Percentiles rank a stretch among this genome's conserved stretches.
Conservation (phyloP, 2,329 filamentous ascomycete species). For the Penicillium sp. region DNA sequence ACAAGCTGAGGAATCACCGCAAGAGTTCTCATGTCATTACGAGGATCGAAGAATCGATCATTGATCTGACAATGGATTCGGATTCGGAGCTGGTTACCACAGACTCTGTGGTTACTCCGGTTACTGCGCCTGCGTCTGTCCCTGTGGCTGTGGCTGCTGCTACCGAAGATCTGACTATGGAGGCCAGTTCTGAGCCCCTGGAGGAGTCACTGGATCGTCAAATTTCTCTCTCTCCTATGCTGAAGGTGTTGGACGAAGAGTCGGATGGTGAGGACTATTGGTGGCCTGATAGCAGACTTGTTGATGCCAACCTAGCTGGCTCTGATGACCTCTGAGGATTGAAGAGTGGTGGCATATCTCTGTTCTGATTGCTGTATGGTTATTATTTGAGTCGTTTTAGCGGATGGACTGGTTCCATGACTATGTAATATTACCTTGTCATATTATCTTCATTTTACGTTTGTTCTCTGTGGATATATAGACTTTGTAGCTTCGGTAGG, state of each 20-base stretch:
- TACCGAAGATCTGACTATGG: background rate
- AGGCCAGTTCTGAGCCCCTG: background rate
- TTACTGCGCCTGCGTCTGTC: background rate
- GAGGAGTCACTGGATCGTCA: background rate
- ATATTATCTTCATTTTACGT: background rate
- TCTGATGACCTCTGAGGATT: background rate
- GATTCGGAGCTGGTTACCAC: background rate
- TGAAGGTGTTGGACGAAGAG: slow-evolving; percentile 12
- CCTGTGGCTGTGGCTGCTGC: background rate
- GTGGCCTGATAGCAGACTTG: slow-evolving; percentile 43
- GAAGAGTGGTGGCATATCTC: background rate
- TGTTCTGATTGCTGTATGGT: background rate
- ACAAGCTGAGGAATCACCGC: slow-evolving; percentile 8
- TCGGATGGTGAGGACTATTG: slow-evolving; percentile 43
- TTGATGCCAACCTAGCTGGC: slow-evolving; percentile 37
- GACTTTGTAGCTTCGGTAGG: background rate
- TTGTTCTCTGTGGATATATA: background rate
- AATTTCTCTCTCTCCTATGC: background rate
- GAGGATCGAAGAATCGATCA: slow-evolving; percentile 13
- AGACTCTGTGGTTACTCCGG: background rate
- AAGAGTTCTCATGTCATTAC: slow-evolving; percentile 11
- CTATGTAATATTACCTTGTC: slow-evolving; percentile 5
- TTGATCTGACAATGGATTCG: slow-evolving; percentile 19
- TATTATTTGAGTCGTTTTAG: background rate
- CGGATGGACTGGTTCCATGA: background rate